phyloP scores from a whole-genome alignment of 345 rosid genomes.

The Raphanus sativus region DNA sequence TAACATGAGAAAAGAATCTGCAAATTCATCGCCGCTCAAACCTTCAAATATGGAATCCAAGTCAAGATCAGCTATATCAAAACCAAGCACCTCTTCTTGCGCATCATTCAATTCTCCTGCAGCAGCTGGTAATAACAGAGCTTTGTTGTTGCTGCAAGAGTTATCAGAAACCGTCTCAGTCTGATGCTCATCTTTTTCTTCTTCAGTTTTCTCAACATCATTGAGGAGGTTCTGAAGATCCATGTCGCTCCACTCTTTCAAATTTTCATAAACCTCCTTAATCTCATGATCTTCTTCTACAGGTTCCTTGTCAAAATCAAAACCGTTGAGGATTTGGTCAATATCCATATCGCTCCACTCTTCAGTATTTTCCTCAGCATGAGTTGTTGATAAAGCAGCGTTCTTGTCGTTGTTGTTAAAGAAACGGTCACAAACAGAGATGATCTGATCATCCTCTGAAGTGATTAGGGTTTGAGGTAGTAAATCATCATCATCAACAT shows the following conservation, averaged over 20 bases:
- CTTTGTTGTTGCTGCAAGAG: background rate
- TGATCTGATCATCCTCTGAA: background rate
- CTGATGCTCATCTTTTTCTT: too few relatives aligned
- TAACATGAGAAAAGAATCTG: background rate
- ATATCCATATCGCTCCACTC: background rate
- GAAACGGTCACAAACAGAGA: too few relatives aligned
- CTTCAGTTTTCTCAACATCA: too few relatives aligned
- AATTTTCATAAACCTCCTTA: background rate
- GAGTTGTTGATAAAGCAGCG: too few relatives aligned
- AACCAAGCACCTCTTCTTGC: background rate
- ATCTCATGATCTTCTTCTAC: background rate
- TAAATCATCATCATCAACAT: too few relatives aligned
- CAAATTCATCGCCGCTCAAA: too few relatives aligned
- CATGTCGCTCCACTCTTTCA: too few relatives aligned
- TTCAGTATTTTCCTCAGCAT: background rate
- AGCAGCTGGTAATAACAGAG: background rate
- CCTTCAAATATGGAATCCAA: background rate
- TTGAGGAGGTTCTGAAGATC: too few relatives aligned
- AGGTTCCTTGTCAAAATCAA: too few relatives aligned
- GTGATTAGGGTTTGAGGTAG: background rate
- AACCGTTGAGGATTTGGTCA: background rate
- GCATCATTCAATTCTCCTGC: background rate
- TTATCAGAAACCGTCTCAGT: too few relatives aligned
- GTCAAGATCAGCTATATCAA: background rate
- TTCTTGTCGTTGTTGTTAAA: too few relatives aligned